Percentiles rank a stretch among this genome's conserved stretches.
Evolutionary conservation across 495 filamentous ascomycete species (phyloP).

Genomic region (Neurospora sublineolata): DNA sequence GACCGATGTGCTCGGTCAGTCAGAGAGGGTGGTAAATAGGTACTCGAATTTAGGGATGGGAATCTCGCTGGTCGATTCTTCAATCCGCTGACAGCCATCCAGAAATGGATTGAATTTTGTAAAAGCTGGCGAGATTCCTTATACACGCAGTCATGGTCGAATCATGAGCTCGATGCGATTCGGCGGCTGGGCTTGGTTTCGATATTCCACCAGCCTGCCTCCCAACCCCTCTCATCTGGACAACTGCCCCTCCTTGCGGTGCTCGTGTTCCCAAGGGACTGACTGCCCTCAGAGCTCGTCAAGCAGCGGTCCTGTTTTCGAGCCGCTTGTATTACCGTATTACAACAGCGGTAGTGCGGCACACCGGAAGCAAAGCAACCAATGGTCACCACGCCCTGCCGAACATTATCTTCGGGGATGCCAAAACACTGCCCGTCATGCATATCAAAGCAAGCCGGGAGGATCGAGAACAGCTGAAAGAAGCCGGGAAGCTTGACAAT

Average conservation of each 20-base stretch:
- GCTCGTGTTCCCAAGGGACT: background rate
- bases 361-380: constrained; percentile 7
- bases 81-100: background rate
- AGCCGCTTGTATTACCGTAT: constrained; percentile 5
- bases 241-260: constrained; percentile 5
- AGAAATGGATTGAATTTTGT: background rate
- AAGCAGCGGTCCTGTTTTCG: background rate
- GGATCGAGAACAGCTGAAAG: background rate
- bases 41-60: background rate
- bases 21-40: background rate
- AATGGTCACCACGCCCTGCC: constrained; percentile 7
- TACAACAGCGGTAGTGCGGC: constrained; percentile 14
- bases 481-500: background rate
- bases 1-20: background rate
- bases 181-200: background rate
- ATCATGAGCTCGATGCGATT: background rate
- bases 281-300: background rate
- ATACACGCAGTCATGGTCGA: background rate
- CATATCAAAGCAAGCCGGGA: background rate
- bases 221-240: background rate
- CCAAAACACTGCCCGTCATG: background rate
- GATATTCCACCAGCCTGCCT: background rate
- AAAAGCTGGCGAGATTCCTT: background rate
- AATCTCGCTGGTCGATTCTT: background rate
- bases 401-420: background rate